Evolutionary conservation across 1,139 yeast genomes (phyloP), one percentile per base, ranked within the genome.

Genomic region (Zygosaccharomyces pseudobailii): DNA sequence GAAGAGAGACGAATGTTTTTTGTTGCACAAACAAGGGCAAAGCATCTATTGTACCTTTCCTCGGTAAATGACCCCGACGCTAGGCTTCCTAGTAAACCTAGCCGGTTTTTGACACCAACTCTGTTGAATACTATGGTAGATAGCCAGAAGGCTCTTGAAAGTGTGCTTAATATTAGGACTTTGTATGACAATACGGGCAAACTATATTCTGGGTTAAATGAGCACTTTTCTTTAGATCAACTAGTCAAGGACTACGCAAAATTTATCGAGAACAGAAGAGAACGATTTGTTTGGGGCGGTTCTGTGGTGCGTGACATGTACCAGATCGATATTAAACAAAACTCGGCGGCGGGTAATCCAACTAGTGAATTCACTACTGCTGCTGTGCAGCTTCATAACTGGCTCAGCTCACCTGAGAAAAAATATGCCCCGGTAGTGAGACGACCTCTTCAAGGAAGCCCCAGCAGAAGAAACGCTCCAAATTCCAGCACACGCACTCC

Each of bases 21-120:
- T 62, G 97, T 92, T 6, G 96, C 96, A 0, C 71, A 84, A 40
- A 89, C 97, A 0, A 73, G 98, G 53, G 95, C 97, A 0, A 84
- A 85, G 62, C 65, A 62, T 13, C 52, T 72, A 13, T 52, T 74
- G 6, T 73, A 70, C 52, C 54, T 75, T 7, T 57, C 67, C 2
- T 60, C 70, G 2, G 58, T 65, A 2, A 55, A 54, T 8, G 51
- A 48, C 17, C 52, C 51, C n/a, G 59, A 55, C 6, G 57, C 51
- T 7, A 55, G 52, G 21, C 54, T 50, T 33, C 55, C 60, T 4
- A 53, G 58, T 21, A 53, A 54, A 3, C 62, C 64, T 3, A 64
- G 68, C 45, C 50, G 68, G 31, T 66, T 66, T 49, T 39, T 66
- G 24, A 61, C 66, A 2, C 35, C 53, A 3, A 63, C 60, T 0